Percentiles rank a stretch among this genome's conserved stretches.
phyloP scores from a whole-genome alignment of 495 filamentous ascomycete genomes.

The Talaromyces nanjingensis region DNA sequence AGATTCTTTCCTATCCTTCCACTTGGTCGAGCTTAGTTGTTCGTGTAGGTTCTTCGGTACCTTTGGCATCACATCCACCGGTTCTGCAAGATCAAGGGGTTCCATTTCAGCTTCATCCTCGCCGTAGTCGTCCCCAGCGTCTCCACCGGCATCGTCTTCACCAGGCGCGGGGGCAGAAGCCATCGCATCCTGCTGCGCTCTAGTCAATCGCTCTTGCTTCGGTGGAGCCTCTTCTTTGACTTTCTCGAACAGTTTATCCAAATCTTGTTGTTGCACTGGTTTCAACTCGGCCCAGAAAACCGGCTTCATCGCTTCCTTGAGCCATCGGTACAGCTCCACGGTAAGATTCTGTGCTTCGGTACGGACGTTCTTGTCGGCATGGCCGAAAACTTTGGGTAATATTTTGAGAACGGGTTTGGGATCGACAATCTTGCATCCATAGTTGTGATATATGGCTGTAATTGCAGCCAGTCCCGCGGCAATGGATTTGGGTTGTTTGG shows the following conservation, averaged over 20 bases:
- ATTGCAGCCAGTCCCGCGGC: conserved; percentile 76
- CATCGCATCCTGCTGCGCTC: conserved; percentile 79
- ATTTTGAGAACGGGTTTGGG: conserved; percentile 91
- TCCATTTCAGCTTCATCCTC: conserved; percentile 74
- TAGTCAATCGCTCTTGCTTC: conserved; percentile 84
- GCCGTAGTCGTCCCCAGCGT: conserved; percentile 50
- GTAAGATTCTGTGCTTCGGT: conserved; percentile 88
- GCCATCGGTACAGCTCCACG: conserved; percentile 94
- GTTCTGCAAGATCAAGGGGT: conserved; percentile 82
- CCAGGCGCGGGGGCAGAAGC: conserved; percentile 56
- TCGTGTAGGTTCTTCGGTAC: conserved; percentile 77
- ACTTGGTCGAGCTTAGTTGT: conserved; percentile 79
- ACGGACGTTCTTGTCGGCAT: conserved; percentile 97
- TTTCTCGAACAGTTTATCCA: conserved; percentile 90
- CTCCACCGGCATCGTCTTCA: conserved; percentile 41
- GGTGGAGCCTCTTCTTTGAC: conserved; percentile 81
- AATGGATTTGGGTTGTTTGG: conserved; percentile 92
- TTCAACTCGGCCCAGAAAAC: conserved; percentile 96
- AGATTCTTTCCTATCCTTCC: conserved; percentile 97
- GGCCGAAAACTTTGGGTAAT: conserved; percentile 85
- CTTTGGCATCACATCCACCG: conserved; percentile 81
- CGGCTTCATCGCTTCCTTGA: conserved; percentile 96
- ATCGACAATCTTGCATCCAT: conserved; percentile 92
- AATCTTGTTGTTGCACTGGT: conserved; percentile 86
- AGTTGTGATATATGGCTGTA: conserved; percentile 80